Evolutionary conservation across 768 basidiomycete species (phyloP).

Genomic region (Mycena epipterygia): DNA sequence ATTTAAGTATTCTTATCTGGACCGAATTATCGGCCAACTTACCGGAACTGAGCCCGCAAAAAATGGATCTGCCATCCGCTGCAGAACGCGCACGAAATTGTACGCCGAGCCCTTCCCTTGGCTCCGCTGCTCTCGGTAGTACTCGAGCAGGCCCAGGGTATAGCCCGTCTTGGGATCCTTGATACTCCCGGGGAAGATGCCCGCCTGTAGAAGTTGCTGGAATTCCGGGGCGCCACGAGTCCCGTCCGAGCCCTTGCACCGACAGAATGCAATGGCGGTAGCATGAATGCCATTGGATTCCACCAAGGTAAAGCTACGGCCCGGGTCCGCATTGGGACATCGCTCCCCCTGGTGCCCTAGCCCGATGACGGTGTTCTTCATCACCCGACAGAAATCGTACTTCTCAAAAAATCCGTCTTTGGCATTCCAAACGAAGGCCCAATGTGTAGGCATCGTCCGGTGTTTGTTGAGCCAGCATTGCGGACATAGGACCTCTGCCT

Average conservation of each 20-base stretch:
- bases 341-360: not conserved
- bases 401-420: not conserved
- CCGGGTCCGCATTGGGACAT: not conserved
- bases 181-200: no score
- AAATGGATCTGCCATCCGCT: not conserved
- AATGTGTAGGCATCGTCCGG: not conserved
- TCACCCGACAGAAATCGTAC: not conserved
- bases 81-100: no score
- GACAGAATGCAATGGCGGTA: not conserved
- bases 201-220: no score
- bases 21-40: no score
- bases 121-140: not conserved
- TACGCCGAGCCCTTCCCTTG: not conserved
- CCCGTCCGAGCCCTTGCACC: not conserved
- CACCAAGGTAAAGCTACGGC: not conserved
- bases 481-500: not conserved
- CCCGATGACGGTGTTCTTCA: not conserved
- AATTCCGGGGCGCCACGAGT: not conserved
- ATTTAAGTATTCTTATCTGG: no score
- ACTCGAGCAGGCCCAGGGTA: not conserved
- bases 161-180: no score
- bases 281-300: not conserved
- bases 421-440: not conserved
- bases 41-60: no score
- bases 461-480: not conserved